phyloP scores from a whole-genome alignment of 176 grass and related monocot genomes.

The Thalia dealbata region DNA sequence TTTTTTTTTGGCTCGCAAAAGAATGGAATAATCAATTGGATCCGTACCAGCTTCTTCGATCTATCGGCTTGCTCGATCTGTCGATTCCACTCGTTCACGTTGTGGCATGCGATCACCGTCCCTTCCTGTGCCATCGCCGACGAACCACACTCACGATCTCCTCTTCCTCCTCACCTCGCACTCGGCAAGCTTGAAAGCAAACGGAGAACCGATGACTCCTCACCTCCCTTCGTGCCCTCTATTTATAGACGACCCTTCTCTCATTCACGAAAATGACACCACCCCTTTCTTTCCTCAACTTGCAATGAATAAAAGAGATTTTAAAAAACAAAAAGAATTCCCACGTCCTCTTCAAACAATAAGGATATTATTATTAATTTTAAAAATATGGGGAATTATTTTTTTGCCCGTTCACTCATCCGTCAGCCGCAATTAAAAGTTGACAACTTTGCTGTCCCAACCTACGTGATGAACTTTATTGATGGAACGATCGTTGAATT shows the following conservation, averaged over 20 bases:
- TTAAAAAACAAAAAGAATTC: too few relatives aligned
- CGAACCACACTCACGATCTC: background rate
- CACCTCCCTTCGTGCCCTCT: background rate
- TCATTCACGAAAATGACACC: too few relatives aligned
- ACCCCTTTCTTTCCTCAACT: too few relatives aligned
- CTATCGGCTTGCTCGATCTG: background rate
- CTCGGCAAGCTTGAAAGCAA: background rate
- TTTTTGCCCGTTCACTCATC: background rate
- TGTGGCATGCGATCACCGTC: constrained; percentile 15
- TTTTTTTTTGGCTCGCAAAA: too few relatives aligned
- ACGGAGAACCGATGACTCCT: too few relatives aligned
- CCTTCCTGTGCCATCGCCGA: background rate
- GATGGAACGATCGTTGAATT: too few relatives aligned
- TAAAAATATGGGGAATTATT: background rate
- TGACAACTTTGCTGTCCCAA: too few relatives aligned
- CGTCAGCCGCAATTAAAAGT: background rate
- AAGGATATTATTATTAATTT: too few relatives aligned
- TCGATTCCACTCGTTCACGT: background rate
- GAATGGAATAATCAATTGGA: background rate
- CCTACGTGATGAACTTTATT: too few relatives aligned
- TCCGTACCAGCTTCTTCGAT: constrained; percentile 3
- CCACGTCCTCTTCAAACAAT: too few relatives aligned
- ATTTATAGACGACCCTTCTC: background rate
- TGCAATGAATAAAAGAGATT: too few relatives aligned
- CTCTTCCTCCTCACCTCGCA: background rate